Base-by-base conservation (phyloP, 1,284 basidiomycete genomes). In the Ganoderma sp. region DNA sequence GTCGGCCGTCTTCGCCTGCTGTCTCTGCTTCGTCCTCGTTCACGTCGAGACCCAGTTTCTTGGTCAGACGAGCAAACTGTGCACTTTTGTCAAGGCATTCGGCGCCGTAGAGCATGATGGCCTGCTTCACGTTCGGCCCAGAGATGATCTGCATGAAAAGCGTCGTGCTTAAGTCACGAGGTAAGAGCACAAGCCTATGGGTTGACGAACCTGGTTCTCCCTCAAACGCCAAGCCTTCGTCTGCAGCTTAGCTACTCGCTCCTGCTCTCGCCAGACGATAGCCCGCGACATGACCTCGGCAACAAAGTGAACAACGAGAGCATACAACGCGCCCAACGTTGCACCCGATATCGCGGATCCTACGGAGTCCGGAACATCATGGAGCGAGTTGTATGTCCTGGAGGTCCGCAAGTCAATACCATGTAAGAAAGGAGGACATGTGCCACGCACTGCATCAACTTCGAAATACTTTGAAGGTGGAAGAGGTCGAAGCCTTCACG, bases 221-320 rank as follows among this genome's bases (percentile, higher is more conserved):
- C 68, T 72, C 22, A 83, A 73, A 42, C 82, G 80, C 88, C 90
- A 92, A 3, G 83, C 87, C 73, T 86, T 90, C 50, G 84, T 85
- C 41, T 84, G 83, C 48, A 80, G 78, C 77, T 90, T 91, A 71
- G 88, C 75, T 39, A 78, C 77, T 61, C 80, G 77, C 69, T 90
- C 89, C 69, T 88, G 84, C 72, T 90, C 89, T 58, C 84, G 83
- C 45, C 83, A 79, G 8, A 84, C 79, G 57, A 91, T 83, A 15
- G 84, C 79, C 22, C 81, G 81, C 64, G 85, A 84, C 10, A 89
- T 78, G 0, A 87, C 67, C 58, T 85, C 81, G 9, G 83, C 82
- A 15, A 84, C 79, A 72, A 90, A 91, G 58, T 83, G 80, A 7
- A 82, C 79, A 22, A 87, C 74, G 50, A 85, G 82, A 3, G 76